Base-by-base conservation (phyloP, 2,329 filamentous ascomycete species). In the Colletotrichum sublineola region DNA sequence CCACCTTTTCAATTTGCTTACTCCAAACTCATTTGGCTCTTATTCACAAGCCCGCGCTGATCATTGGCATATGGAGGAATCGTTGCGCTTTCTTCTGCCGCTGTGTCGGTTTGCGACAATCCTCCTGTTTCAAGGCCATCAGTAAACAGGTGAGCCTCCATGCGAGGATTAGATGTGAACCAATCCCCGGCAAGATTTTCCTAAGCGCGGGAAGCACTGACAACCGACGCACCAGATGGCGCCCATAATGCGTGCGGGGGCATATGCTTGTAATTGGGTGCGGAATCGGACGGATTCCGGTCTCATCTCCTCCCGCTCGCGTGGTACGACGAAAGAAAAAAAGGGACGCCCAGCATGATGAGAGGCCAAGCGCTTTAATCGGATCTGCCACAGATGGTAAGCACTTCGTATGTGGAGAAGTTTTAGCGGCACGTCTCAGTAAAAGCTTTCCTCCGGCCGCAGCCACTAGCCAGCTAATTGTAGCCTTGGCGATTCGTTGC, bases 371-470 rank as follows among this genome's bases (percentile, higher is more conserved):
- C 53, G 67, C 50, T 60, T 52, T 24, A 24, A 69, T 53, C 9
- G 33, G 7, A 42, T 56, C 24, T 62, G 33, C 56, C 63, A 31
- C 40, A 50, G 31, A 42, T 2, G 24, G 67, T 61, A 18, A 56
- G 56, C 58, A 67, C 40, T 56, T 67, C 29, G 68, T 15, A 11
- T 33, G n/a, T 31, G 55, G n/a, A 71, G 33, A 24, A 31, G 33
- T 20, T 40, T 40, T 8, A 44, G 36, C 8, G 55, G 67, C 38
- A 5, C 33, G 40, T 58, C 44, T 57, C 50, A 50, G 42, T 33
- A 61, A 67, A 61, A 67, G 38, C 53, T 44, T 46, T 46, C 36
- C 55, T n/a, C 38, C 29, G 53, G 7, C 46, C 8, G 20, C n/a
- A n/a, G 38, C 15, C 3, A 11, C 1, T 1, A 1, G 20, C 44